Percentiles rank a stretch among this genome's conserved stretches.
Evolutionary conservation across 768 basidiomycete genomes (phyloP).

Genomic region (Mycena capillaripes): DNA sequence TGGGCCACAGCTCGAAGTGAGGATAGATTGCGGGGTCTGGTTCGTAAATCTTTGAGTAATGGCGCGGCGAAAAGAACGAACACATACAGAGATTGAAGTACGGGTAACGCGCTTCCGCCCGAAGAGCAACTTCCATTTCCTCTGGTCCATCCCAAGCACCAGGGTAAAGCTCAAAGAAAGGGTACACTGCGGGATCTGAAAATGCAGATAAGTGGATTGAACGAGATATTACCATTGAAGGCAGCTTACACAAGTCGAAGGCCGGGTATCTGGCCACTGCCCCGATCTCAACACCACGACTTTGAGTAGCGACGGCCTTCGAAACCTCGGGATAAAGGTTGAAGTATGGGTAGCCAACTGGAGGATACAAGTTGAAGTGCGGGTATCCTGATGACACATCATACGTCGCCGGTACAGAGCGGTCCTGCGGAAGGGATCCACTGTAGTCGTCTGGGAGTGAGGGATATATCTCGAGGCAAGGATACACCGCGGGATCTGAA

Average conservation of each 20-base stretch:
- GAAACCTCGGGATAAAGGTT: conserved; percentile 43
- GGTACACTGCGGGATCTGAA: conserved; percentile 30
- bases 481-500: conserved; percentile 37
- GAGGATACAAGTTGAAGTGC: conserved; percentile 3
- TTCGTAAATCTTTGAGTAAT: not conserved
- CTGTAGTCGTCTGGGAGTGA: conserved; percentile 9
- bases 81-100: conserved; percentile 54
- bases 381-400: not conserved
- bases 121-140: not conserved
- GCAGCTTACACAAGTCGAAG: conserved; percentile 31
- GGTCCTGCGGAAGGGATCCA: not conserved
- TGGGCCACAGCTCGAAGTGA: conserved; percentile 55
- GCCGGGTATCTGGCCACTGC: conserved; percentile 30
- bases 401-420: not conserved
- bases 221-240: not conserved
- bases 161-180: conserved; percentile 19
- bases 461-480: conserved; percentile 37
- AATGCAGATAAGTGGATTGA: not conserved
- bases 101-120: conserved; percentile 45
- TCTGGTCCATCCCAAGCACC: not conserved
- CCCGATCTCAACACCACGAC: not conserved
- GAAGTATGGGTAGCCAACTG: conserved; percentile 48
- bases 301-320: not conserved
- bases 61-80: not conserved
- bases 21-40: conserved; percentile 58